Percentiles rank a stretch among this genome's conserved stretches.
Evolutionary conservation across 805 yeast genomes (phyloP).

Genomic region (Candida boidinii): DNA sequence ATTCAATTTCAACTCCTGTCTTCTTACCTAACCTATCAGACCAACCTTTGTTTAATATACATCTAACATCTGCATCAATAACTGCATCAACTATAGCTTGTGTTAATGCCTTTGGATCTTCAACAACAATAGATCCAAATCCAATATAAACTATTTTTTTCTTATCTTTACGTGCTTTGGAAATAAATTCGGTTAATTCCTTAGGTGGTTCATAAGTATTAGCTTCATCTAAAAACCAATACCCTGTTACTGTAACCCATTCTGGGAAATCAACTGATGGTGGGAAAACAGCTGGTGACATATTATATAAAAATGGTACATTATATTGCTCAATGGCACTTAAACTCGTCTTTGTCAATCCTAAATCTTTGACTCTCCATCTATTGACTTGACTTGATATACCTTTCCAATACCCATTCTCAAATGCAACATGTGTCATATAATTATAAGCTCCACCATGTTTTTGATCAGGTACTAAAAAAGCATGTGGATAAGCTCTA

Average conservation of each 20-base stretch:
- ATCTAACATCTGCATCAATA: conserved; percentile 67
- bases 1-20: conserved; percentile 30
- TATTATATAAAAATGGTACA: conserved; percentile 83
- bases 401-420: conserved; percentile 90
- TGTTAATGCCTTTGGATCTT: conserved; percentile 72
- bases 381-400: conserved; percentile 77
- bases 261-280: conserved; percentile 91
- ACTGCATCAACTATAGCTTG: conserved; percentile 75
- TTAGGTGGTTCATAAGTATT: conserved; percentile 50
- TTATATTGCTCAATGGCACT: conserved; percentile 64
- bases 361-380: conserved; percentile 71
- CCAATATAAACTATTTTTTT: conserved; percentile 86
- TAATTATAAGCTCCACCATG: conserved; percentile 90
- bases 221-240: conserved; percentile 74
- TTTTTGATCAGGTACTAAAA: conserved; percentile 88
- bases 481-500: conserved; percentile 93
- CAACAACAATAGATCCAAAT: conserved; percentile 90
- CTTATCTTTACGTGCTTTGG: conserved; percentile 45
- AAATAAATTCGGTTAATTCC: conserved; percentile 50
- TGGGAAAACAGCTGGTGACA: conserved; percentile 82
- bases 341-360: conserved; percentile 60
- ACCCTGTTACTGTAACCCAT: conserved; percentile 94
- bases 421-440: conserved; percentile 88
- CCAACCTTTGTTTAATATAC: conserved; percentile 93
- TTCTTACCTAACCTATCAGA: conserved; percentile 57